Percentiles rank a stretch among this genome's conserved stretches.
phyloP scores from a whole-genome alignment of 305 asterid genomes.

The Striga hermonthica region DNA sequence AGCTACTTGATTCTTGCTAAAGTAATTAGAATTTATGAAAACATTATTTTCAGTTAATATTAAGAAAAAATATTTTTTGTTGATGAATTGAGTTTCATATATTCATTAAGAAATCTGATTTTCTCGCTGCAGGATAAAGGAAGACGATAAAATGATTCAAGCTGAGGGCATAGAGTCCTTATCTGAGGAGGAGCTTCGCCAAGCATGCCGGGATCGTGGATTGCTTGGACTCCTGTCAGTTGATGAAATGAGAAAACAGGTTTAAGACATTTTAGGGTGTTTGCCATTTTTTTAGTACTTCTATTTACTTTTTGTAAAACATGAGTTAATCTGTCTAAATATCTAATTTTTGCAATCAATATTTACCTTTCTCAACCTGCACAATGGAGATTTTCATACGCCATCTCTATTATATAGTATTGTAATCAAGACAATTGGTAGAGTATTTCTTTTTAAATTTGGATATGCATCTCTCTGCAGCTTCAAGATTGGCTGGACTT shows the following conservation, averaged over 20 bases:
- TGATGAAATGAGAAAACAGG: slow-evolving; percentile 95
- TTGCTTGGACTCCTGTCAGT: slow-evolving; percentile 88
- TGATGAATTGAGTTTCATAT: slow-evolving; percentile 18
- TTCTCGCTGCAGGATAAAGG: slow-evolving; percentile 65
- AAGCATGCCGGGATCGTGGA: slow-evolving; percentile 94
- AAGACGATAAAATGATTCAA: slow-evolving; percentile 87
- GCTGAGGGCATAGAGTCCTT: slow-evolving; percentile 91
- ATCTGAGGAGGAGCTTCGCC: slow-evolving; percentile 95
- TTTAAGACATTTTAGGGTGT: slow-evolving; percentile 22
- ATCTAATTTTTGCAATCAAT: not conserved
- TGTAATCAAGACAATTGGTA: slow-evolving; percentile 16
- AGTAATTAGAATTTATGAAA: slow-evolving; percentile 3
- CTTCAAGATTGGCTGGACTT: slow-evolving; percentile 94
- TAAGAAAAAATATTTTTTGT: slow-evolving; percentile 16
- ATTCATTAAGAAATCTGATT: slow-evolving; percentile 28
- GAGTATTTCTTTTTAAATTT: slow-evolving; percentile 14
- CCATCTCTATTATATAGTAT: slow-evolving; percentile 17
- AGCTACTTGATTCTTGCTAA: slow-evolving; percentile 14
- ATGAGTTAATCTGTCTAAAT: slow-evolving; percentile 14
- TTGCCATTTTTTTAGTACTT: slow-evolving; percentile 24
- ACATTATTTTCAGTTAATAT: slow-evolving; percentile 12
- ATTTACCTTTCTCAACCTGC: slow-evolving; percentile 26
- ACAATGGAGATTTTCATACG: slow-evolving; percentile 1
- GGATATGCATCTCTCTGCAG: slow-evolving; percentile 49
- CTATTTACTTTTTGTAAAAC: slow-evolving; percentile 8